Evolutionary conservation across 2,329 filamentous ascomycete genomes (phyloP).

Genomic region (Colletotrichum sp.): DNA sequence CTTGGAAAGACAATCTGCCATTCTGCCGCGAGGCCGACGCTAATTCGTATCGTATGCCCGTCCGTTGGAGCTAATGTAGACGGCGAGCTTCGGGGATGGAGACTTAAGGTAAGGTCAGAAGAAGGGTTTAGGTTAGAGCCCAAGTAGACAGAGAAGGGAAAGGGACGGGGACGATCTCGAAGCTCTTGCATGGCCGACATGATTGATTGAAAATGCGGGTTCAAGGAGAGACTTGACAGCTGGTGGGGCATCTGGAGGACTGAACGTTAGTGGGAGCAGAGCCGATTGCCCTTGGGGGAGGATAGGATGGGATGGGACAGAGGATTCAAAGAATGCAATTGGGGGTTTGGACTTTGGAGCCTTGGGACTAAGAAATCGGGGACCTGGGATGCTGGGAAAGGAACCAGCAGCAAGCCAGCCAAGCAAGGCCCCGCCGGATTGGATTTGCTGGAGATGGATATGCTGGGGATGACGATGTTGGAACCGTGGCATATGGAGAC

Average conservation of each 20-base stretch:
- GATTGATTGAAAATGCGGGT: not conserved
- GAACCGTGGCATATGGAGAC: not conserved
- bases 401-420: not conserved
- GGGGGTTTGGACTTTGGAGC: not conserved
- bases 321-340: not conserved
- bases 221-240: not conserved
- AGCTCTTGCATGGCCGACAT: not conserved
- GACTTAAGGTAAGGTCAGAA: not conserved
- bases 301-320: not conserved
- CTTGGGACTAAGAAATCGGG: not conserved
- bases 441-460: not conserved
- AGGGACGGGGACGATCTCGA: not conserved
- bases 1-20: constrained; percentile 1
- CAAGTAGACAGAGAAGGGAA: not conserved
- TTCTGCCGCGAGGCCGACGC: constrained; percentile 9
- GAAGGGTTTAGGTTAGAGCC: not conserved
- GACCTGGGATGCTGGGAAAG: not conserved
- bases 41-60: not conserved
- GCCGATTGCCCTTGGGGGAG: not conserved
- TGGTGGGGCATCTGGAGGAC: not conserved
- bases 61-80: not conserved
- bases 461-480: constrained; percentile 1
- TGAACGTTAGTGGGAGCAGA: not conserved
- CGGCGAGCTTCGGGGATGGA: not conserved
- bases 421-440: not conserved